These are phyloP conservation scores for Remersonia thermophila DNA, from an alignment of 2,329 filamentous ascomycete genomes.

Conservation along the genomic window DNA sequence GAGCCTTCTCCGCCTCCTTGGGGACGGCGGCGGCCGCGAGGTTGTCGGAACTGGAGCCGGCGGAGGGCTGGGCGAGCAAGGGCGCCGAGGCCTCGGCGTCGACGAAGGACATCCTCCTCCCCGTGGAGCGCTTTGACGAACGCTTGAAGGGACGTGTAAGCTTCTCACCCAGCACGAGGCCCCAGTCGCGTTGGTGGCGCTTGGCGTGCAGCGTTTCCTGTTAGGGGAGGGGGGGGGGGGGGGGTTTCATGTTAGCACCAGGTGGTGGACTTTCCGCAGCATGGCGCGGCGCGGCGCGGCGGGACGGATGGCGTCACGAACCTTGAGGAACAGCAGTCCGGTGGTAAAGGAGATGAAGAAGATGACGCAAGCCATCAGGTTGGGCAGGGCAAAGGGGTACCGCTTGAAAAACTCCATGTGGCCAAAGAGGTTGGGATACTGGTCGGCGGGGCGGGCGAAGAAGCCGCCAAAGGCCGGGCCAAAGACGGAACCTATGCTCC, in stretches of 20 bases:
- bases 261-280: constrained; percentile 3
- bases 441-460: constrained; percentile 66
- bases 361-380: constrained; percentile 61
- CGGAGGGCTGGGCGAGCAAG: constrained; percentile 30
- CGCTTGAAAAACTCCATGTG: constrained; percentile 53
- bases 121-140: constrained; percentile 17
- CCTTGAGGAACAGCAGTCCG: constrained; percentile 66
- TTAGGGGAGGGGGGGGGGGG: no score
- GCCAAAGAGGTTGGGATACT: constrained; percentile 61
- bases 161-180: constrained; percentile 57
- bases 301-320: constrained; percentile 23
- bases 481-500: constrained; percentile 77
- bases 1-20: constrained; percentile 8
- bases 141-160: constrained; percentile 32
- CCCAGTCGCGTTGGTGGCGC: constrained; percentile 58
- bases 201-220: constrained; percentile 70
- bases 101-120: constrained; percentile 36
- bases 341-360: constrained; percentile 66
- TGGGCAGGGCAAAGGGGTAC: constrained; percentile 77
- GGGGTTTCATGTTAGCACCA: not conserved
- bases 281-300: no score
- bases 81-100: constrained; percentile 46
- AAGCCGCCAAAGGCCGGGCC: constrained; percentile 81
- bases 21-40: constrained; percentile 12
- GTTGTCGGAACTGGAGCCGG: constrained; percentile 18